Base-by-base conservation (phyloP, 139 green algal species). In the Chlorella sp. region DNA sequence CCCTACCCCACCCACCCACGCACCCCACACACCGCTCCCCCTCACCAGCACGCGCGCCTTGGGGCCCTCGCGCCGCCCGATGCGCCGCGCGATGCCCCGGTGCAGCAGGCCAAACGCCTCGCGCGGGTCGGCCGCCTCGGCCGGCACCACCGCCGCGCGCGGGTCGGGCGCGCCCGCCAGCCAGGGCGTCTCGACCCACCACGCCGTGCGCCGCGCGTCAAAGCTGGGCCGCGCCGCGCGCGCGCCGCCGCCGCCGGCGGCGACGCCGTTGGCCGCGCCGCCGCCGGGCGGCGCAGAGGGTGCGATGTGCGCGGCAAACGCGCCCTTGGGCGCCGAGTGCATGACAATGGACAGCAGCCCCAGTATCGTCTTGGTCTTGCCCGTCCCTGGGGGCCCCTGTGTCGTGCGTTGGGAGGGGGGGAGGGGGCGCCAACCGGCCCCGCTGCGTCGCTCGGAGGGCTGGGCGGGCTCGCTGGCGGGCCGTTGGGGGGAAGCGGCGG, bases 311-410 rank as follows among this genome's bases (percentile, higher is more conserved):
- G n/a, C n/a, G 33, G 60, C 72, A 74, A 80, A 80, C 36, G 74
- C 83, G 50, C 79, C 73, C 31, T 86, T 83, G 25, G 90, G 87
- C 36, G 91, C 85, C 0, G 86, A 82, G 83, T 97, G 90, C 84
- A 97, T 91, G 43, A 98, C 85, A 67, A 96, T 87, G 58, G 83
- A 93, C n/a, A 98, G 83, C 76, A 96, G 85, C 53, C 89, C 92
- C 66, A 94, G 67, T 71, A 97, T 95, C 62, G 93, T 97, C 67
- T 87, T 90, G 1, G 94, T 98, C 86, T 98, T 98, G 72, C 94
- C 94, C 14, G 93, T 98, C 48, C 91, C 92, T 59, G 82, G 55
- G 35, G n/a, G n/a, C n/a, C n/a, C n/a, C n/a, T n/a, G n/a, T n/a
- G n/a, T n/a, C n/a, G n/a, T n/a, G n/a, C n/a, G n/a, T n/a, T n/a